Evolutionary conservation across 1,284 basidiomycete genomes (phyloP).

Genomic region (Cutaneotrichosporon daszewskae): DNA sequence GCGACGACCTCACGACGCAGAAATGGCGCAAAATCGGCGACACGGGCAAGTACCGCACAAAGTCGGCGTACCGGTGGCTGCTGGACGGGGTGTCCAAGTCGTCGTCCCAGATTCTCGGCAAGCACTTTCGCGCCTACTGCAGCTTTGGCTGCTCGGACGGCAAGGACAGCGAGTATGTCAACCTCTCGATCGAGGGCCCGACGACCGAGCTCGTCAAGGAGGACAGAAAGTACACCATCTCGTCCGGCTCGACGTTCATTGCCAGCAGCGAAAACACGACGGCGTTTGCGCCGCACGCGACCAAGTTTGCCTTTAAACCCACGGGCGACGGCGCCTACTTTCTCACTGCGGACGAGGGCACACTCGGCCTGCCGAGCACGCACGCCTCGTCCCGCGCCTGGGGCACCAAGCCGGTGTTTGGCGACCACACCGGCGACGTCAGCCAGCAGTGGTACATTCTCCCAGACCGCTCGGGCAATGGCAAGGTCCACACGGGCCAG

Average conservation of each 20-base stretch:
- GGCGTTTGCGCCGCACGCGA: background rate
- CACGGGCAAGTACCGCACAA: constrained; percentile 12
- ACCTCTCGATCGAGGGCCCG: constrained; percentile 4
- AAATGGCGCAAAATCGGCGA: constrained; percentile 9
- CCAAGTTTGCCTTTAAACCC: background rate
- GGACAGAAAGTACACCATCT: constrained; percentile 2
- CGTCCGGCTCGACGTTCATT: background rate
- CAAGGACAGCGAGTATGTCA: constrained; percentile 9
- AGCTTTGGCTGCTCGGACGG: constrained; percentile 11
- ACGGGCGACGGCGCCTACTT: constrained; percentile 11
- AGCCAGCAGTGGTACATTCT: constrained; percentile 15
- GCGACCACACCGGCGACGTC: background rate
- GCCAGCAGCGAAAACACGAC: background rate
- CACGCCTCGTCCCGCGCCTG: constrained; percentile 5
- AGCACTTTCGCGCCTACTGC: constrained; percentile 10
- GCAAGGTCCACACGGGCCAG: background rate
- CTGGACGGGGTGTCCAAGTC: constrained; percentile 5
- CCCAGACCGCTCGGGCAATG: background rate
- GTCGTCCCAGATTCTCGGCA: constrained; percentile 3
- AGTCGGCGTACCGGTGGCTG: constrained; percentile 13
- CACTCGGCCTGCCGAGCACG: constrained; percentile 1
- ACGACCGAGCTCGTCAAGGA: background rate
- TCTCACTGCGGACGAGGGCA: background rate
- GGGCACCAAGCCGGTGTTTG: background rate
- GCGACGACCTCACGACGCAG: constrained; percentile 8